phyloP scores from a whole-genome alignment of 164 flowering plant species.

The Amborella trichopoda region DNA sequence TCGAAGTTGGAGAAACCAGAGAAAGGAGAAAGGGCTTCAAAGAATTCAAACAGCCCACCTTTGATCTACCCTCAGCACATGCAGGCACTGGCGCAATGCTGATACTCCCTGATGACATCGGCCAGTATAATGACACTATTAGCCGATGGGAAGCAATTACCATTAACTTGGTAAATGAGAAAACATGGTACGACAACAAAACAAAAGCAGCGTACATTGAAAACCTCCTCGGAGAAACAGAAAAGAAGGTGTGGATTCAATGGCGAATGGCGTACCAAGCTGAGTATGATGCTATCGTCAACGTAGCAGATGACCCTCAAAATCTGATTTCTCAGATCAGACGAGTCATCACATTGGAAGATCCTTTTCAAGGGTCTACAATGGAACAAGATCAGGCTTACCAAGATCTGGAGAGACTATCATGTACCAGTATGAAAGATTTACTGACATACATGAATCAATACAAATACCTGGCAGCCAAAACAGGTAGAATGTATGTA shows the following conservation, averaged over 20 bases:
- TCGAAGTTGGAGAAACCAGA: too few relatives aligned
- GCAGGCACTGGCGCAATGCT: not conserved
- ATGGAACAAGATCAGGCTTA: constrained; percentile 3
- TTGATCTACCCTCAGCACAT: not conserved
- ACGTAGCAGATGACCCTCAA: not conserved
- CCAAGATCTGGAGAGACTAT: constrained; percentile 1
- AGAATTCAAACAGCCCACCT: too few relatives aligned
- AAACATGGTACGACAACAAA: not conserved
- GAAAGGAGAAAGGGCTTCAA: too few relatives aligned
- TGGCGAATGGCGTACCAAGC: constrained; percentile 2
- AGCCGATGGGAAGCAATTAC: constrained; percentile 5
- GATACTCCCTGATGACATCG: not conserved
- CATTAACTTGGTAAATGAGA: not conserved
- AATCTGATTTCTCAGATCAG: constrained; percentile 4
- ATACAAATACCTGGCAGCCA: constrained; percentile 1
- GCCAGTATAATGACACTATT: not conserved
- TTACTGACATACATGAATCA: not conserved
- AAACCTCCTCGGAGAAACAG: constrained; percentile 2
- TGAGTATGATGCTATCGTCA: constrained; percentile 1
- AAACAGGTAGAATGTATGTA: not conserved
- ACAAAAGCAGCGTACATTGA: not conserved
- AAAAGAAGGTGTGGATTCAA: constrained; percentile 3
- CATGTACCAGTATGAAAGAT: constrained; percentile 2
- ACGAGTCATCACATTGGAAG: not conserved
- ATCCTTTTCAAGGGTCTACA: constrained; percentile 1